These are phyloP conservation scores for Lomentospora prolificans DNA, from an alignment of 2,329 filamentous ascomycete species.

Conservation along the genomic window DNA sequence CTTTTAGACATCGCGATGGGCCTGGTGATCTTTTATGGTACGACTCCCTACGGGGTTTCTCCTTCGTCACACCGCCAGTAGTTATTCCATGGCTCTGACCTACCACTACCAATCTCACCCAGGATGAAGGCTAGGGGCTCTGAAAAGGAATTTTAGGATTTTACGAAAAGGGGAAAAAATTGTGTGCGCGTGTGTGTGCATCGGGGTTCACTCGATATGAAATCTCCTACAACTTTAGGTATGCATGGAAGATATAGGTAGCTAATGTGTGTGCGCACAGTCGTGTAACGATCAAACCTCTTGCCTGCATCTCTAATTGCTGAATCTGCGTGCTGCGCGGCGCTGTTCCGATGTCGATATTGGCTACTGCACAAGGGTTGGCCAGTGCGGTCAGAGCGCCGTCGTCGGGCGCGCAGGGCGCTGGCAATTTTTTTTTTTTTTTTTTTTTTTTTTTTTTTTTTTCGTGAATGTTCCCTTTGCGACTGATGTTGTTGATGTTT, in stretches of 20 bases:
- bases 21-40: not conserved
- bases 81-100: too few relatives aligned
- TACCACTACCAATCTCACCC: too few relatives aligned
- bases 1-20: not conserved
- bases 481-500: too few relatives aligned
- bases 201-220: too few relatives aligned
- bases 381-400: too few relatives aligned
- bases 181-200: too few relatives aligned
- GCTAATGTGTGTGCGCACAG: not conserved
- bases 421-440: too few relatives aligned
- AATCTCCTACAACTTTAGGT: too few relatives aligned
- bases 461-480: not conserved
- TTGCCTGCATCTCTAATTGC: not conserved
- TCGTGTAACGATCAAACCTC: constrained; percentile 2
- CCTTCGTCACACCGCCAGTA: not conserved
- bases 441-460: not conserved
- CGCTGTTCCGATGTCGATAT: not conserved
- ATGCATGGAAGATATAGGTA: not conserved
- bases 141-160: too few relatives aligned
- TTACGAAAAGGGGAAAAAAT: too few relatives aligned
- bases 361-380: not conserved
- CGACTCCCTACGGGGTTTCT: not conserved
- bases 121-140: too few relatives aligned
- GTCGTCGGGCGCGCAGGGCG: too few relatives aligned
- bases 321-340: not conserved